phyloP scores from a whole-genome alignment of 2,329 filamentous ascomycete species.

The Emergomyces pasteurianus region DNA sequence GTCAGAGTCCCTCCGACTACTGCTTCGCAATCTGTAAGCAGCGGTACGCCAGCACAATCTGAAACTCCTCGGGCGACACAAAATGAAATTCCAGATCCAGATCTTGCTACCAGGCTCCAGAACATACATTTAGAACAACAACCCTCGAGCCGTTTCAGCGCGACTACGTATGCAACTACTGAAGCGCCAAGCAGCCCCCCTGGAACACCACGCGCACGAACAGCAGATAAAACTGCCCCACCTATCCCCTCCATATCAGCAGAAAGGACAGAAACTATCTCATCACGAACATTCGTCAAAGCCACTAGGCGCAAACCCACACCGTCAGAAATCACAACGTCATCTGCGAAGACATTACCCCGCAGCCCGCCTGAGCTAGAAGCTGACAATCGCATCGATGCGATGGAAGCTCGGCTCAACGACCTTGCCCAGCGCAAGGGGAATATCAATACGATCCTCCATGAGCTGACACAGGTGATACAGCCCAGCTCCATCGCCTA shows the following conservation, averaged over 20 bases:
- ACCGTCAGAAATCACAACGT: conserved; percentile 22
- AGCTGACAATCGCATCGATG: conserved; percentile 52
- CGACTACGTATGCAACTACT: conserved; percentile 50
- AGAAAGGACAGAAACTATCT: conserved; percentile 26
- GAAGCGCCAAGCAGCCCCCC: conserved; percentile 31
- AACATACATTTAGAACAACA: conserved; percentile 37
- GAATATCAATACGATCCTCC: conserved; percentile 61
- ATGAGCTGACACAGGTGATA: conserved; percentile 67
- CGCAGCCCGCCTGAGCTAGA: conserved; percentile 49
- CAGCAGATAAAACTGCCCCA: conserved; percentile 25
- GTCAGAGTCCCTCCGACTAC: conserved; percentile 6
- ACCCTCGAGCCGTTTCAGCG: conserved; percentile 51
- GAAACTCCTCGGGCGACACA: background rate
- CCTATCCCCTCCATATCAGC: conserved; percentile 19
- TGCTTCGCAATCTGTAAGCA: conserved; percentile 5
- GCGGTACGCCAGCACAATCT: conserved; percentile 10
- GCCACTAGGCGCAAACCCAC: conserved; percentile 31
- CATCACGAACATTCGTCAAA: conserved; percentile 16
- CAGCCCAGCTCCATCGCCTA: conserved; percentile 56
- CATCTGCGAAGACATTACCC: conserved; percentile 44
- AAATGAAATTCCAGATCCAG: conserved; percentile 10
- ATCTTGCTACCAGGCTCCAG: conserved; percentile 22
- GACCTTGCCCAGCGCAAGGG: conserved; percentile 54
- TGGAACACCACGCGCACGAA: conserved; percentile 27
- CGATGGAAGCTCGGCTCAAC: conserved; percentile 54